Evolutionary conservation across 1,139 yeast genomes (phyloP).

Genomic region (Scheffersomyces illinoinensis): DNA sequence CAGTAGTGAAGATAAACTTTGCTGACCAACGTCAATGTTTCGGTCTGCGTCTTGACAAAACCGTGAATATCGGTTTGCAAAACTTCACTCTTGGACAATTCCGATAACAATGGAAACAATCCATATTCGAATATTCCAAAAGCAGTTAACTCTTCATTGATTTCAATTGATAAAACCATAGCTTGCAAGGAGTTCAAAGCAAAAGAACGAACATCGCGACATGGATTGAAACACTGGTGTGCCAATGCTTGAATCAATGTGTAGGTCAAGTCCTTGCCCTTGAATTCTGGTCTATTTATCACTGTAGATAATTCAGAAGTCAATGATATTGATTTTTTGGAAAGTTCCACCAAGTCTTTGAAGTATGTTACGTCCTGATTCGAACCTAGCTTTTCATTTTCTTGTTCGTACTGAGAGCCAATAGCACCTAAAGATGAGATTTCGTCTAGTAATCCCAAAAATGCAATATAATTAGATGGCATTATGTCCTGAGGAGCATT

Average conservation of each 20-base stretch:
- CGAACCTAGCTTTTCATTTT: conserved; percentile 39
- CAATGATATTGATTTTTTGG: conserved; percentile 62
- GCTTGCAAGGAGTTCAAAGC: conserved; percentile 60
- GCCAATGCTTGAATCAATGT: conserved; percentile 78
- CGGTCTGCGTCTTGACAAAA: conserved; percentile 63
- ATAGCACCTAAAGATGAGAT: conserved; percentile 80
- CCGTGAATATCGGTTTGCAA: conserved; percentile 64
- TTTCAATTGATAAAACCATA: conserved; percentile 38
- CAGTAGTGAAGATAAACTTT: conserved; percentile 65
- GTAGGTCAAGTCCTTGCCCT: conserved; percentile 42
- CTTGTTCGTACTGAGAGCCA: conserved; percentile 77
- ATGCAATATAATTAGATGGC: conserved; percentile 56
- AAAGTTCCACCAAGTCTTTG: conserved; percentile 54
- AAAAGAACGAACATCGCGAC: conserved; percentile 68
- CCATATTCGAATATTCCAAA: conserved; percentile 70
- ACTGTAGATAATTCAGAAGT: conserved; percentile 51
- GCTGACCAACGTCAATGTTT: conserved; percentile 66
- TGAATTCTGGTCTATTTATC: conserved; percentile 25
- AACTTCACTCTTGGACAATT: conserved; percentile 66
- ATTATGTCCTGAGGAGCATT: conserved; percentile 39
- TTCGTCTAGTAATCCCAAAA: conserved; percentile 75
- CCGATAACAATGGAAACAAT: conserved; percentile 71
- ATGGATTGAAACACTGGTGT: conserved; percentile 87
- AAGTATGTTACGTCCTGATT: conserved; percentile 47
- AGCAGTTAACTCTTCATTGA: conserved; percentile 38